Percentiles rank a stretch among this genome's conserved stretches.
These are phyloP conservation scores for Thermomyces lanuginosus DNA, from an alignment of 2,329 filamentous ascomycete species.

Conservation along the genomic window DNA sequence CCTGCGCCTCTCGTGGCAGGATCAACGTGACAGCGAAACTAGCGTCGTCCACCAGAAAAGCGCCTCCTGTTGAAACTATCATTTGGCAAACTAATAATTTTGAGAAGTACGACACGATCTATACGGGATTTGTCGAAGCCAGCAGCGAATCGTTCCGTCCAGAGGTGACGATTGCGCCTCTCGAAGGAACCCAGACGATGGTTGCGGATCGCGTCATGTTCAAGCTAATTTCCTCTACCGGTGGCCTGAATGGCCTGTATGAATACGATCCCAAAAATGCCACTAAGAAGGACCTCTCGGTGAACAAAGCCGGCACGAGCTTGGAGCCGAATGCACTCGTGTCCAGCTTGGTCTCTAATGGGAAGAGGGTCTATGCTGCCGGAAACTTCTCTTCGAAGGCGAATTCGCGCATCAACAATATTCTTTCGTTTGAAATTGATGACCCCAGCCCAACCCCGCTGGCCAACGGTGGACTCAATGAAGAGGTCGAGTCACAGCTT, in stretches of 20 bases:
- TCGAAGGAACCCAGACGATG: constrained; percentile 49
- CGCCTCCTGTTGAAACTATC: constrained; percentile 39
- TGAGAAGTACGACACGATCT: constrained; percentile 92
- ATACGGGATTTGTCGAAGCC: constrained; percentile 68
- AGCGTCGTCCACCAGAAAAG: constrained; percentile 31
- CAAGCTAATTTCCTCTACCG: constrained; percentile 43
- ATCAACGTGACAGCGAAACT: constrained; percentile 67
- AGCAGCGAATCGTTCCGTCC: constrained; percentile 59
- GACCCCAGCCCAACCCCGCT: constrained; percentile 46
- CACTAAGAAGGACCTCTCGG: constrained; percentile 48
- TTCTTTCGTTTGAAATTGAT: constrained; percentile 51
- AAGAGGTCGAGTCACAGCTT: constrained; percentile 56
- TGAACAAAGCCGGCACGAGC: constrained; percentile 58
- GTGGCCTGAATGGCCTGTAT: constrained; percentile 74
- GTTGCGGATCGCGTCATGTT: constrained; percentile 86
- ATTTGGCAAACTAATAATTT: constrained; percentile 86
- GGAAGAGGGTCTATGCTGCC: constrained; percentile 55
- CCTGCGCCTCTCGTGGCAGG: constrained; percentile 59
- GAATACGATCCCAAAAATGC: constrained; percentile 60
- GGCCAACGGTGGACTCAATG: constrained; percentile 60
- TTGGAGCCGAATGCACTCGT: constrained; percentile 54
- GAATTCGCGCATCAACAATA: constrained; percentile 51
- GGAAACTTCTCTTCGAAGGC: constrained; percentile 83
- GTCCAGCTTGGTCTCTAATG: constrained; percentile 47
- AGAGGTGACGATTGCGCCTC: constrained; percentile 59